Evolutionary conservation across 1,284 basidiomycete genomes (phyloP), one percentile per base, ranked within the genome.

Genomic region (Rhodofomes roseus): DNA sequence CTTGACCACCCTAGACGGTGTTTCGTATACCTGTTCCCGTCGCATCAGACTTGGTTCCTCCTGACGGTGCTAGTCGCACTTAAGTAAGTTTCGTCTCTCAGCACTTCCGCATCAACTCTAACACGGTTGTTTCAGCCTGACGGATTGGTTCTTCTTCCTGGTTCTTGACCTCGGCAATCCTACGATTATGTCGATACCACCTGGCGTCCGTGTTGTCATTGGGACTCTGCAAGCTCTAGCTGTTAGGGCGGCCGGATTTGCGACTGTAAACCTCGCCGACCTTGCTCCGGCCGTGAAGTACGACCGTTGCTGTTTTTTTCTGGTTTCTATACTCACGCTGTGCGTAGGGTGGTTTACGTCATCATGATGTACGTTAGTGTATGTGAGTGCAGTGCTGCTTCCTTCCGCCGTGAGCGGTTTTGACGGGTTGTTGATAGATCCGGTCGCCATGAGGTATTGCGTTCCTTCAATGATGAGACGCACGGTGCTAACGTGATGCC

Each of bases 1-100:
- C 83, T 99, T 20, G 95, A 98, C 70, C 96, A 98, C 70, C 96
- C 96, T n/a, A 85, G 96, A 25, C 85, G 96, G 63, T 95, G 96
- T 76, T 98, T 94, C 71, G 87, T 96, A 44, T 96, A 97, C 72
- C 83, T 99, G 7, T 98, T 99, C 69, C 96, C 96, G 0, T 89
- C 93, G 0, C 92, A 95, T 65, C 95, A 98, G 71, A 98, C 96
- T 1, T 96, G 95, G 93, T 93, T 96, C 67, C 82, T 98, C 16
- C 64, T 94, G 0, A 82, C 84, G 1, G 66, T 97, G 46, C 72
- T 91, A 0, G 44, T 90, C 9, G 69, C 78, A 4, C 78, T 98
- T 36, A 94, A 87, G 89, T 93, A 66, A 63, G 83, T 73, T 4
- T 16, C 37, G 14, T 11, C 2, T 6, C 39, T 2, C 2, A 9